phyloP scores from a whole-genome alignment of 2,329 filamentous ascomycete genomes.

The Sporothrix humicola region DNA sequence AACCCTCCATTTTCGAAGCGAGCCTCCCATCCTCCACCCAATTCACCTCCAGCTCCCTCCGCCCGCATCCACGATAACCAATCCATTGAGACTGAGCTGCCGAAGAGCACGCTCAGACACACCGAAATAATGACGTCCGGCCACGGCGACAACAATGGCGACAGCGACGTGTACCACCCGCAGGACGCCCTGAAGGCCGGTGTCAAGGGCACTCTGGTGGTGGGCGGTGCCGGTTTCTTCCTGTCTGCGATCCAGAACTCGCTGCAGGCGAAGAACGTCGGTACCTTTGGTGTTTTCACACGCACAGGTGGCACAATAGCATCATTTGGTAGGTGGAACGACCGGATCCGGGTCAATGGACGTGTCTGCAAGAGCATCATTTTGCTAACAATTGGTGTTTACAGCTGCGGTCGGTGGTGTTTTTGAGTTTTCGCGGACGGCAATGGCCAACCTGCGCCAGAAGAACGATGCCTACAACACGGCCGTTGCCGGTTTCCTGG shows the following conservation, averaged over 20 bases:
- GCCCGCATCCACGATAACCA: slow-evolving; percentile 15
- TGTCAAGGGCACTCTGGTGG: slow-evolving; percentile 60
- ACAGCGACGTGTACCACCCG: slow-evolving; percentile 45
- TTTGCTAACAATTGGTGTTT: slow-evolving; percentile 31
- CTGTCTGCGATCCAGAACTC: slow-evolving; percentile 75
- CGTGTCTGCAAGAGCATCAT: background rate
- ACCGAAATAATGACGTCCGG: slow-evolving; percentile 43
- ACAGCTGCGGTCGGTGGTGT: slow-evolving; percentile 73
- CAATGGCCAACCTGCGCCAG: slow-evolving; percentile 82
- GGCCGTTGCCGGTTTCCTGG: slow-evolving; percentile 75
- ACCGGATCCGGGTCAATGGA: background rate
- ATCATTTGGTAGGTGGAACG: slow-evolving; percentile 60
- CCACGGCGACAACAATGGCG: slow-evolving; percentile 34
- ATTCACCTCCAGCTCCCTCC: background rate
- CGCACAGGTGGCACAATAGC: slow-evolving; percentile 74
- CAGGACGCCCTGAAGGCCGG: slow-evolving; percentile 64
- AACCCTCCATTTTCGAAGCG: slow-evolving; percentile 24
- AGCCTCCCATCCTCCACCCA: slow-evolving; percentile 5
- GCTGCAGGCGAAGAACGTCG: slow-evolving; percentile 79
- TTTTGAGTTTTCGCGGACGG: slow-evolving; percentile 77
- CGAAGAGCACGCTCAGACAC: slow-evolving; percentile 22
- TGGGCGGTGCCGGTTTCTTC: slow-evolving; percentile 64
- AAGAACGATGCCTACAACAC: slow-evolving; percentile 81
- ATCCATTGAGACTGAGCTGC: slow-evolving; percentile 7
- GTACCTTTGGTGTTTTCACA: slow-evolving; percentile 79